Base-by-base conservation (phyloP, 495 filamentous ascomycete genomes). In the Daldinia loculata region DNA sequence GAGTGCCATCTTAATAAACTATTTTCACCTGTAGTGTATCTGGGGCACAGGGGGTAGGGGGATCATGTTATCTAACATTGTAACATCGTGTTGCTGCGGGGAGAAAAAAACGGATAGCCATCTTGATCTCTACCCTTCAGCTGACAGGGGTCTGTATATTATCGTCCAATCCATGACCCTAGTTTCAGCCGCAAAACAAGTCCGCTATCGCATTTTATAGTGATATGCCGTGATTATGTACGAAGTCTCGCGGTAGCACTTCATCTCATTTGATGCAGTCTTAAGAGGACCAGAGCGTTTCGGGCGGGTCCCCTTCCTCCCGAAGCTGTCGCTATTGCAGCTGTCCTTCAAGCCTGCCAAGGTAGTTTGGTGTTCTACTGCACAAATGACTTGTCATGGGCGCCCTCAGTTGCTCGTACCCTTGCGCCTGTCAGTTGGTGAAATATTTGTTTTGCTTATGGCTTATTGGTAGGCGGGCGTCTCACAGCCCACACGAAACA, bases 81-180 rank as follows among this genome's bases (percentile, higher is more conserved):
- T 70, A 56, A 58, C 55, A 65, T 64, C 61, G 67, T 53, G 51
- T 17, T 64, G 45, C 56, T 65, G 67, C 56, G 14, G 61, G 26
- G 32, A 43, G 22, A 27, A n/a, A 48, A 22, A 22, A 22, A 6
- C 5, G n/a, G 38, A 53, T 39, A 24, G 26, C 26, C 53, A 29
- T 52, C 9, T 39, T 26, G 48, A 66, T 57, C 38, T 57, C 29
- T 39, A 50, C 27, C 3, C 34, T 26, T 66, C 62, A 66, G 56
- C 61, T 62, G 48, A 50, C 62, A 66, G 43, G 68, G 63, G 53
- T 57, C 19, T 19, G 41, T 14, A 34, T 34, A 32, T 29, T 62
- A 19, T 41, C 27, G 19, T 22, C 12, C 45, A 38, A 24, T 32
- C 48, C 38, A 48, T 56, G 27, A 26, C 43, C 34, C 9, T 45